Percentiles rank a stretch among this genome's conserved stretches.
Conservation (phyloP, 371 early-diverging fungal species). For the Mucor saturninus region DNA sequence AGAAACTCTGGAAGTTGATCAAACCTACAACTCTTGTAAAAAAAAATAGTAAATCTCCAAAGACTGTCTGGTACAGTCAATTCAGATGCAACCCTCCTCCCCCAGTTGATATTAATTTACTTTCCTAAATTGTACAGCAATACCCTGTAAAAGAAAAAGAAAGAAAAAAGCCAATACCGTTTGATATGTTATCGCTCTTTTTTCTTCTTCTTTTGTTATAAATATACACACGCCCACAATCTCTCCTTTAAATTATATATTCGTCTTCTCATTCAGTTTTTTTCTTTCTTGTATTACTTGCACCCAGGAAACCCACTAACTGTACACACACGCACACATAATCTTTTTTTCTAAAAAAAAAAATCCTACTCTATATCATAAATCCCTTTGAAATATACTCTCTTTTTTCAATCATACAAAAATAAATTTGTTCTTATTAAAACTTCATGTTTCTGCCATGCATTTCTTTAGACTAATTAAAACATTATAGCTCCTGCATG, state of each 20-base stretch:
- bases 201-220: neutral
- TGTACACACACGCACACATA: too few species aligned
- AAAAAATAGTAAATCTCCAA: neutral
- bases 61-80: conserved; percentile 39
- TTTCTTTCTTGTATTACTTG: neutral
- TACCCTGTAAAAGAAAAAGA: neutral
- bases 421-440: too few species aligned
- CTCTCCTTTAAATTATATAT: conserved; percentile 3
- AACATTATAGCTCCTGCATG: too few species aligned
- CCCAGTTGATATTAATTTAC: conserved; percentile 13
- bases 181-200: conserved; percentile 1
- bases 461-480: too few species aligned
- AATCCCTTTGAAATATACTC: too few species aligned
- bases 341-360: neutral
- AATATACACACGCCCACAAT: neutral
- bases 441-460: too few species aligned
- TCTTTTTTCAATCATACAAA: too few species aligned
- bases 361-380: too few species aligned
- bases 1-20: conserved; percentile 28
- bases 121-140: conserved; percentile 6
- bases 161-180: neutral
- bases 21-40: conserved; percentile 6
- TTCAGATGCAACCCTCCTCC: conserved; percentile 26
- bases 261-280: neutral
- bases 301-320: too few species aligned